Evolutionary conservation across 768 basidiomycete species (phyloP).

Genomic region (Suillus sp.): DNA sequence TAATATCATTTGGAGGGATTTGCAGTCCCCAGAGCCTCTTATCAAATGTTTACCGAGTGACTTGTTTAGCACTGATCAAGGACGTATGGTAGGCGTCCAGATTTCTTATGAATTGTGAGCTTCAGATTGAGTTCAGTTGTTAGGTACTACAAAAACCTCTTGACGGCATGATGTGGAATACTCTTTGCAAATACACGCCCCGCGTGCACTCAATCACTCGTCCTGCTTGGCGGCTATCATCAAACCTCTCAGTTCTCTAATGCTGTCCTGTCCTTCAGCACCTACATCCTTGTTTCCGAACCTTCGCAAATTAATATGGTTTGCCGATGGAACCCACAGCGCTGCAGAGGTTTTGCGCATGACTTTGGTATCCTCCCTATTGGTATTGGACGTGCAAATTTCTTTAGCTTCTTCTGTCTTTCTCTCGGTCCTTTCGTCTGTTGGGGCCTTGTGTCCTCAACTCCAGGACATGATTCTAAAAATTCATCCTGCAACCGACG

Average conservation of each 20-base stretch:
- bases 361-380: slow-evolving; percentile 25
- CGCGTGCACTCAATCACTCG: slow-evolving; percentile 20
- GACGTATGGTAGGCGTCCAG: neutral
- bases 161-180: slow-evolving; percentile 19
- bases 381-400: neutral
- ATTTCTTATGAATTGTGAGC: neutral
- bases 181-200: slow-evolving; percentile 23
- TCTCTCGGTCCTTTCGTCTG: neutral
- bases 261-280: slow-evolving; percentile 20
- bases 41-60: slow-evolving; percentile 10
- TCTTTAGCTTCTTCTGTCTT: neutral
- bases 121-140: neutral
- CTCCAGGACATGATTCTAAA: neutral
- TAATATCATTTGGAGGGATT: slow-evolving; percentile 27
- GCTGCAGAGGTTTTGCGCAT: slow-evolving; percentile 27
- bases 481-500: neutral
- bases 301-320: slow-evolving; percentile 26
- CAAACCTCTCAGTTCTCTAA: slow-evolving; percentile 7
- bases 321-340: slow-evolving; percentile 20
- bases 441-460: neutral
- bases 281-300: slow-evolving; percentile 25
- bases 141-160: neutral
- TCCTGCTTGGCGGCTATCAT: neutral
- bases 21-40: slow-evolving; percentile 27
- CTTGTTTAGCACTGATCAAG: neutral